Evolutionary conservation across 257 asterid genomes (phyloP), one percentile per base, ranked within the genome.

Genomic region (Agastache rugosa): DNA sequence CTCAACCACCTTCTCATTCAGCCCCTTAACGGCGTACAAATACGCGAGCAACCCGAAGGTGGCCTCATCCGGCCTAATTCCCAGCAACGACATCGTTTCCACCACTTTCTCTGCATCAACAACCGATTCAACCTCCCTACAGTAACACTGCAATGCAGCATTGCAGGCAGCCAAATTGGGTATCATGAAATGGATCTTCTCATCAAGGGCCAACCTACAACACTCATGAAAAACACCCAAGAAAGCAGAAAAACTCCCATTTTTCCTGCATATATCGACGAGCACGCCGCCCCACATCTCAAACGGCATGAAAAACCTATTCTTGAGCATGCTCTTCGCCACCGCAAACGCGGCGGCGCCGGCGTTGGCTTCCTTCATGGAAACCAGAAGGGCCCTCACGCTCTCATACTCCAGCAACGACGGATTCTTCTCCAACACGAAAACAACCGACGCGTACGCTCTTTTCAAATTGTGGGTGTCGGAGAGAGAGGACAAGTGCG

Each of bases 311-410:
- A 90, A 92, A 86, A 82, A 92, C 73, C 98, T 84, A 31, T 92
- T 89, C 87, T 83, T 85, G 79, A 95, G 77, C 97, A 95, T 90
- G 79, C 83, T 82, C 69, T 83, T 95, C 39, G 88, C 91, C 90
- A 92, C 77, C 6, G 97, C 96, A 69, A 95, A 82, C 75, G 96
- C 98, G 83, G 98, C 97, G 73, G 96, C 89, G 72, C 79, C 88
- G 60, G 85, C 76, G 77, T 74, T 81, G 68, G 87, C 91, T 61
- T 73, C 80, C 68, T 75, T 86, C 97, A 90, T 85, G 65, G 96
- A 89, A 69, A 80, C 85, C 87, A 95, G 78, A 76, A 95, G 85
- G 74, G 80, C 50, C 73, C 47, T 79, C 73, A 90, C 75, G 72
- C 87, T 86, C 63, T 81, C 89, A 73, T 83, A 75, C 16, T 85